Percentiles rank a stretch among this genome's conserved stretches.
These are phyloP conservation scores for Phytophthora foliorum DNA, from an alignment of 352 stramenopile species.

Conservation along the genomic window DNA sequence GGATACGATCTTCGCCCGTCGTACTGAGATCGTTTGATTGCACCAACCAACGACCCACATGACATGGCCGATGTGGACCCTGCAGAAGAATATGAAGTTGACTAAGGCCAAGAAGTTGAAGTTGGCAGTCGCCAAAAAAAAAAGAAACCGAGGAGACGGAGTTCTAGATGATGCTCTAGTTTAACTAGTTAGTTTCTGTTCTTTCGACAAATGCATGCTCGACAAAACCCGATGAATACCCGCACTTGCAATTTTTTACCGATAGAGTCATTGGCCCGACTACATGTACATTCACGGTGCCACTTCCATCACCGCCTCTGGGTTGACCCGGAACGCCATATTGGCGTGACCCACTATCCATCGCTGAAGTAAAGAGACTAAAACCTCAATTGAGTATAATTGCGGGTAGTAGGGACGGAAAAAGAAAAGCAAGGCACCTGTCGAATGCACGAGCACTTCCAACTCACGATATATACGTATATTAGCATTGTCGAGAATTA, in stretches of 20 bases:
- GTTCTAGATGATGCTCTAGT: neutral
- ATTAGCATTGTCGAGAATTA: conserved; percentile 14
- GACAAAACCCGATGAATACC: conserved; percentile 3
- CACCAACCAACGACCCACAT: neutral
- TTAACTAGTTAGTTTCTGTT: conserved; percentile 1
- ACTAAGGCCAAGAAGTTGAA: neutral
- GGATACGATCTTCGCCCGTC: conserved; percentile 2
- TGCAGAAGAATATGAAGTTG: neutral
- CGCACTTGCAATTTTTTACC: conserved; percentile 5
- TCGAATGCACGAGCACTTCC: conserved; percentile 10
- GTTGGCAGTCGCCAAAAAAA: neutral
- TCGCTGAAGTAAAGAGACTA: conserved; percentile 22
- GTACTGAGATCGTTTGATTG: neutral
- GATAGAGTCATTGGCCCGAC: neutral
- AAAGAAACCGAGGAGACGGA: neutral
- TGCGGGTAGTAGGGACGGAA: conserved; percentile 25
- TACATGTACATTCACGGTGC: conserved; percentile 24
- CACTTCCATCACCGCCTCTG: conserved; percentile 13
- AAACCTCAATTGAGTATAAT: conserved; percentile 27
- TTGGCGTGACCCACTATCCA: conserved; percentile 20
- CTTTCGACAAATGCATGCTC: conserved; percentile 3
- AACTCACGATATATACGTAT: conserved; percentile 16
- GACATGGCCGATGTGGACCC: neutral
- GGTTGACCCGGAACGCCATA: conserved; percentile 23
- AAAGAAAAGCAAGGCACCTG: conserved; percentile 21